A percentile compares a stretch with the other conserved stretches of the same genome.
These are phyloP conservation scores for Hortaea werneckii DNA, from an alignment of 2,329 filamentous ascomycete genomes.

Conservation along the genomic window DNA sequence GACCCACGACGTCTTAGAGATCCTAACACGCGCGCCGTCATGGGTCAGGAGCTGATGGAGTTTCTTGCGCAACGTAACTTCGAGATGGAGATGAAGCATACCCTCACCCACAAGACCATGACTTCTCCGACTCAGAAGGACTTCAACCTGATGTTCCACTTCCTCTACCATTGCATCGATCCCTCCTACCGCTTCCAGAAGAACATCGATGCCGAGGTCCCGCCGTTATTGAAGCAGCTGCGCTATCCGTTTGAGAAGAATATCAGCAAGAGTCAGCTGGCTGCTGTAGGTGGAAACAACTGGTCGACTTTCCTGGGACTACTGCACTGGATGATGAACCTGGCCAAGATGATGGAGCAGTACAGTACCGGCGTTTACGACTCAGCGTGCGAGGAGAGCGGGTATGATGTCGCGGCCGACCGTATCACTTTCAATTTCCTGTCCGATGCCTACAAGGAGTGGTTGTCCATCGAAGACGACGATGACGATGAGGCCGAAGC, in stretches of 20 bases:
- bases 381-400: constrained; percentile 77
- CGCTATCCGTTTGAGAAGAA: constrained; percentile 91
- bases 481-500: constrained; percentile 79
- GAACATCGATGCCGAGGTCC: constrained; percentile 89
- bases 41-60: constrained; percentile 82
- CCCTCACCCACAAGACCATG: constrained; percentile 78
- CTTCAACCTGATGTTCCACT: constrained; percentile 96
- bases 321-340: constrained; percentile 98
- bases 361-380: constrained; percentile 74
- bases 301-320: constrained; percentile 92
- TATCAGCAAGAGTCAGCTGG: constrained; percentile 92
- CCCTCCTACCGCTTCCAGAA: constrained; percentile 89
- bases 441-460: constrained; percentile 81
- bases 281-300: constrained; percentile 90
- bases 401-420: constrained; percentile 78
- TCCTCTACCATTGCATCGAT: constrained; percentile 92
- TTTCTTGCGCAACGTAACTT: constrained; percentile 92
- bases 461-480: constrained; percentile 70
- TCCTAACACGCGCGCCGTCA: constrained; percentile 64
- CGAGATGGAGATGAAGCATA: constrained; percentile 95
- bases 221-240: constrained; percentile 81
- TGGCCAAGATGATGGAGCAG: constrained; percentile 85
- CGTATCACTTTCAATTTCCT: constrained; percentile 92
- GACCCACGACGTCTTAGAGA: constrained; percentile 84
- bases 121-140: constrained; percentile 96